phyloP scores from a whole-genome alignment of 1,284 basidiomycete species.

The Sporisorium scitamineum region DNA sequence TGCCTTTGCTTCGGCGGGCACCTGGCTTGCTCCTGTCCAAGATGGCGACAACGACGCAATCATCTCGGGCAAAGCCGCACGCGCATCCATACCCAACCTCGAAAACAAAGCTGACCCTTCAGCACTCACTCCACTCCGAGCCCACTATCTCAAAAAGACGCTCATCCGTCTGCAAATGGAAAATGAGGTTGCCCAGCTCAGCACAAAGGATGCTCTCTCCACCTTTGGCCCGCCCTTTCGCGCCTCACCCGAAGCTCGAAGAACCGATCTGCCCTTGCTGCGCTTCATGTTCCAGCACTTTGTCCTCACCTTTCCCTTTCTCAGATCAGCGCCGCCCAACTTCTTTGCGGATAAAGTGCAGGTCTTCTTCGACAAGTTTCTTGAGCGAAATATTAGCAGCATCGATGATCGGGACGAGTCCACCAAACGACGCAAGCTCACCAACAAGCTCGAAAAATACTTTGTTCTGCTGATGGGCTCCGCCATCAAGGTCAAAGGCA shows the following conservation, averaged over 20 bases:
- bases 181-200: slow-evolving; percentile 55
- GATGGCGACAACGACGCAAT: slow-evolving; percentile 14
- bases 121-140: slow-evolving; percentile 82
- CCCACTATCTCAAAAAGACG: slow-evolving; percentile 96
- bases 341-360: slow-evolving; percentile 68
- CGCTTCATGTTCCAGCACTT: slow-evolving; percentile 68
- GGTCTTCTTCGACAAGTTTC: slow-evolving; percentile 64
- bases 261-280: slow-evolving; percentile 59
- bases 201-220: slow-evolving; percentile 61
- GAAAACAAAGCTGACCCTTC: slow-evolving; percentile 35
- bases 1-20: slow-evolving; percentile 50
- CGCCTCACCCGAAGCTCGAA: slow-evolving; percentile 41
- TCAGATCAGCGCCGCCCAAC: slow-evolving; percentile 64
- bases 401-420: slow-evolving; percentile 57
- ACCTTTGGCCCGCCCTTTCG: slow-evolving; percentile 68
- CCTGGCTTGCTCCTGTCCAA: slow-evolving; percentile 36
- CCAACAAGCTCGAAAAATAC: slow-evolving; percentile 55
- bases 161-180: slow-evolving; percentile 87
- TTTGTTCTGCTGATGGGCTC: slow-evolving; percentile 61
- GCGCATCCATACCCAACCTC: slow-evolving; percentile 40
- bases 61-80: slow-evolving; percentile 35
- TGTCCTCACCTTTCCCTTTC: slow-evolving; percentile 67
- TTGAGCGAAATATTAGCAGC: slow-evolving; percentile 62
- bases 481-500: slow-evolving; percentile 55
- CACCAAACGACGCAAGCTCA: slow-evolving; percentile 54